phyloP scores from a whole-genome alignment of 768 basidiomycete genomes.

The Termitomyces sp. region DNA sequence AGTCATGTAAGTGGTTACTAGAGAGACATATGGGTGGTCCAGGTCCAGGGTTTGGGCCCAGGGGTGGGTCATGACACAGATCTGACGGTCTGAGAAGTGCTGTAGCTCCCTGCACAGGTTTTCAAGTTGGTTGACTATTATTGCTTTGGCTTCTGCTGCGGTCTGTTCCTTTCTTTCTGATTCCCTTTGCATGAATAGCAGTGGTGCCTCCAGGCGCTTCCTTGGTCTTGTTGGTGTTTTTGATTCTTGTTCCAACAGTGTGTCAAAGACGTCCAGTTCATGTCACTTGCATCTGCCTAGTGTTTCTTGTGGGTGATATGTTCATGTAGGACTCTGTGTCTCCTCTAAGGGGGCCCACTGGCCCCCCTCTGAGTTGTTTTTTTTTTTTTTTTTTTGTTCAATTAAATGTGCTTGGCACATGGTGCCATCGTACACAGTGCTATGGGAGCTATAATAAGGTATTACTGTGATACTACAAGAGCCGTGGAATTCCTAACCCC shows the following conservation, averaged over 20 bases:
- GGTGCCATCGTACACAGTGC: not conserved
- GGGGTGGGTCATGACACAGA: too few relatives aligned
- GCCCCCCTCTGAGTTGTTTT: too few relatives aligned
- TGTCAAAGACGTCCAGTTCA: not conserved
- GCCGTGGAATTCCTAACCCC: not conserved
- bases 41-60: too few relatives aligned
- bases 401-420: not conserved
- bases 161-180: not conserved
- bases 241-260: not conserved
- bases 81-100: not conserved
- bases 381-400: not conserved
- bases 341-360: not conserved
- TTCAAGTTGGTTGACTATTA: not conserved
- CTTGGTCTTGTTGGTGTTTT: not conserved
- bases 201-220: not conserved
- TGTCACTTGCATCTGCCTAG: not conserved
- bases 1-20: too few relatives aligned
- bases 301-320: not conserved
- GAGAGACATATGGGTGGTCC: too few relatives aligned
- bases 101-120: not conserved
- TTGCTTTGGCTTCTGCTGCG: not conserved
- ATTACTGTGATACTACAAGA: not conserved
- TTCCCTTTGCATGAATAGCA: not conserved
- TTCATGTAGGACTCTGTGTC: not conserved
- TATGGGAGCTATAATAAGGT: not conserved